Evolutionary conservation across 805 yeast species (phyloP), one percentile per base, ranked within the genome.

Genomic region (Metschnikowia continentalis): DNA sequence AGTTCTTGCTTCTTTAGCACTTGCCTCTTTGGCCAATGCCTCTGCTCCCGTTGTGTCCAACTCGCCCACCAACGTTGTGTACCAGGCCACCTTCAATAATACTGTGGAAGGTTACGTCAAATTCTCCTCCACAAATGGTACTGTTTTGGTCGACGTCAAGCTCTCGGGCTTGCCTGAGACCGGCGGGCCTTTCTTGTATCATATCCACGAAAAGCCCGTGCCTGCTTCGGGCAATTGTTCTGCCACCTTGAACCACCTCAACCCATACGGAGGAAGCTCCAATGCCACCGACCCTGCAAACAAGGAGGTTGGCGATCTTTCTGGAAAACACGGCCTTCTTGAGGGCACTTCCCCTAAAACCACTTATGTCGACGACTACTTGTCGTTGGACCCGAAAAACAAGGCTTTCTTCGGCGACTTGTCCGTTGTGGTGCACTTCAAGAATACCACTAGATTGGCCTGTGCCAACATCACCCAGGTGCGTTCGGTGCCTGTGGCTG

Each of bases 101-200:
- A 55, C 54, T n/a, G 43, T 69, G 35, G 43, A 55, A 6, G 77
- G 77, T 36, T 36, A 55, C 6, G 67, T 73, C 39, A 51, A 53
- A 17, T 72, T 73, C 51, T 51, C 62, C 15, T 60, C 66, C 33
- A 32, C 54, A 32, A 64, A 70, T 51, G 76, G 76, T 11, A 51
- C 69, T 7, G 72, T 72, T 15, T 52, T 52, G 35, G 71, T 72
- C 8, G 49, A 54, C 22, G 72, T 71, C n/a, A 62, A 69, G 46
- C 46, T 72, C 33, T 37, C 55, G 10, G 65, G 63, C 30, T 67
- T 73, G 56, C 77, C 76, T 10, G 33, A 53, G 14, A 30, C 53
- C 3, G 74, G 74, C 22, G 75, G 75, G 15, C 74, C 75, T 26
- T 73, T 71, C 65, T 49, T 61, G 36, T 73, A 73, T 66, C 75